Base-by-base conservation (phyloP, 257 asterid genomes). In the Thymus mandschuricus region DNA sequence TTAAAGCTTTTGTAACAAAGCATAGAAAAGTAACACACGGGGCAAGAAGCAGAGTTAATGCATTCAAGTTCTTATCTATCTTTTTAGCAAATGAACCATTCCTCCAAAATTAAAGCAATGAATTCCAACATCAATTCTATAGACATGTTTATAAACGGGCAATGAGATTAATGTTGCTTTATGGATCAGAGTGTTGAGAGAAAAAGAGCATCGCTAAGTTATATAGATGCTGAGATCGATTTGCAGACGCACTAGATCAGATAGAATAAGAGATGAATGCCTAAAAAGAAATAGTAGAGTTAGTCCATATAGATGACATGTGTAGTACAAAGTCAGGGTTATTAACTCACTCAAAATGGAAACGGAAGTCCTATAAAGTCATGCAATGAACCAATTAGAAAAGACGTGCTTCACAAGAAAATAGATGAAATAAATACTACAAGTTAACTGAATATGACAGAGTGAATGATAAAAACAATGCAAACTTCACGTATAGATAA, bases 61-160 rank as follows among this genome's bases (percentile, higher is more conserved):
- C 50, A 9, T 56, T 31, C 51, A 44, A 74, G 68, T 64, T 40
- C 69, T 41, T 15, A 44, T 15, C 50, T 35, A 43, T 68, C 56
- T 55, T n/a, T 58, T 65, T 41, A 70, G 45, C 59, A 38, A 71
- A 73, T 10, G 9, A 70, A 76, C 30, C 57, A 65, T 60, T n/a
- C 33, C 60, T 31, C 13, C 40, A 49, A 41, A 28, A 70, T 61
- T 52, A 8, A 40, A 11, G 55, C 45, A 40, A 61, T 15, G 38
- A 46, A 15, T 21, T 33, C 43, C 34, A 40, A 46, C 31, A 38
- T 38, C 57, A 30, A 2, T 10, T 33, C 10, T 5, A 2, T 21
- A 21, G 21, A 21, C 21, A 21, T 21, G 21, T 60, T 6, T 33
- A 34, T 15, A 7, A 34, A 34, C 12, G 6, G n/a, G 48, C 33